phyloP scores from a whole-genome alignment of 352 stramenopile genomes.

The Globisporangium uncinulatum region DNA sequence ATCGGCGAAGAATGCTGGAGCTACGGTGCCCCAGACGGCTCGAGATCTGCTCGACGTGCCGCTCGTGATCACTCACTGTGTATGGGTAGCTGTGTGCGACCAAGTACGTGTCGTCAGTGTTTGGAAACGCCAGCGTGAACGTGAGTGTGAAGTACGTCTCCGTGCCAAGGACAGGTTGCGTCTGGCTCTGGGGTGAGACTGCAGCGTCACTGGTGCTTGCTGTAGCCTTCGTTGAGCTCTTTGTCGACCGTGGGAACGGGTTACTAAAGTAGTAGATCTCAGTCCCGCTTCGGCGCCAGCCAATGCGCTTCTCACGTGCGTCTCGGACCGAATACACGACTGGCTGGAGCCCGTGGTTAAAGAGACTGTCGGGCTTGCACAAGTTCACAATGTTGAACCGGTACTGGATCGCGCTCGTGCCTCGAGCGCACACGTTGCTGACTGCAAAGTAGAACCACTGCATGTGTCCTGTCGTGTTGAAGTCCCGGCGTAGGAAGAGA shows the following conservation, averaged over 20 bases:
- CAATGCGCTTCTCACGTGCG: conserved; percentile 35
- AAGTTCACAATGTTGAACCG: conserved; percentile 93
- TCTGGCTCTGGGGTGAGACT: not conserved
- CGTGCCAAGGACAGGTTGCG: not conserved
- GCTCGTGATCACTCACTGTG: conserved; percentile 77
- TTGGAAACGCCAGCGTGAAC: conserved; percentile 82
- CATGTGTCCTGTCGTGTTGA: conserved; percentile 78
- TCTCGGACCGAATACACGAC: conserved; percentile 84
- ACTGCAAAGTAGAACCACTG: conserved; percentile 96
- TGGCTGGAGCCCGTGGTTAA: conserved; percentile 88
- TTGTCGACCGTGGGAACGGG: conserved; percentile 28
- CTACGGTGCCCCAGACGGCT: conserved; percentile 4
- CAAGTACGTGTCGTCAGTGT: conserved; percentile 80
- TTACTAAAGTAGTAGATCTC: conserved; percentile 89
- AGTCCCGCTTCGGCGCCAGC: conserved; percentile 69
- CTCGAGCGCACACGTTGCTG: conserved; percentile 45
- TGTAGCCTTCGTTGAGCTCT: not conserved
- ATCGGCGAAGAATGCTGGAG: conserved; percentile 32
- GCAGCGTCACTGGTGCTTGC: conserved; percentile 1
- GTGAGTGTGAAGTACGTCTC: conserved; percentile 82
- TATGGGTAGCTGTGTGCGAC: conserved; percentile 92
- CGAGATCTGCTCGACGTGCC: conserved; percentile 45
- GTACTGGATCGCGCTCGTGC: conserved; percentile 26
- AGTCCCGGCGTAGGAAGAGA: conserved; percentile 79
- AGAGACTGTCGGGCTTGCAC: conserved; percentile 90